Conservation (phyloP, 371 early-diverging fungal genomes). For the Mortierella sp. region DNA sequence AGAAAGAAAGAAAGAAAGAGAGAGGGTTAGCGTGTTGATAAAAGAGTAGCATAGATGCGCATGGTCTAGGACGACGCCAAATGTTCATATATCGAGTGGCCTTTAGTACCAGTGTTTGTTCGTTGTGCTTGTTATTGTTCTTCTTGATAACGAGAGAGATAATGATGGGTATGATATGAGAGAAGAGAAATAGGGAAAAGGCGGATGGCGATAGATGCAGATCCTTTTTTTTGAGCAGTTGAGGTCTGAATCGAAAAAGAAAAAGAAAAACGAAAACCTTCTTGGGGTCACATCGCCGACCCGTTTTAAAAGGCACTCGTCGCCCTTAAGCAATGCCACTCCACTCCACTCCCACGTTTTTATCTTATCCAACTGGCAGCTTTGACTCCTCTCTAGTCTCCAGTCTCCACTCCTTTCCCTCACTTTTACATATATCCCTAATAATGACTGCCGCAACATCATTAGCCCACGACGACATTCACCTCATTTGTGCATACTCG, state of each 20-base stretch:
- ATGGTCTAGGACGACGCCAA: not conserved
- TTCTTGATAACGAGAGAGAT: no score
- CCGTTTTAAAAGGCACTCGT: not conserved
- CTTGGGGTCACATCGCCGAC: not conserved
- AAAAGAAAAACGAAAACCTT: slow-evolving; percentile 13
- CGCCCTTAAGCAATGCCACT: not conserved
- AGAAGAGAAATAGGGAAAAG: not conserved
- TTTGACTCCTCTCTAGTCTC: no score
- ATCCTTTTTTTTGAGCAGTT: no score
- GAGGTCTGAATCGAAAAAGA: not conserved
- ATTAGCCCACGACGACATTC: slow-evolving; percentile 29
- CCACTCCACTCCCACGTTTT: not conserved
- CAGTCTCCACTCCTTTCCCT: not conserved
- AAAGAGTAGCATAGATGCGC: not conserved
- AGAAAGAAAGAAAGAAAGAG: no score
- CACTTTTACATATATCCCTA: not conserved
- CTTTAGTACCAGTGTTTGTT: not conserved
- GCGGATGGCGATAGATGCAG: not conserved
- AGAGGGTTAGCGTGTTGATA: not conserved
- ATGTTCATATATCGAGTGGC: not conserved
- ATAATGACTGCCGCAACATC: not conserved
- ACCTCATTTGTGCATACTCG: slow-evolving; percentile 27
- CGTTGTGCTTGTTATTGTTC: not conserved
- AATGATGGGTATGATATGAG: no score
- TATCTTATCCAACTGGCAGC: no score